Evolutionary conservation across 352 stramenopile genomes (phyloP), one percentile per base, ranked within the genome.

Genomic region (Phytophthora litchii): DNA sequence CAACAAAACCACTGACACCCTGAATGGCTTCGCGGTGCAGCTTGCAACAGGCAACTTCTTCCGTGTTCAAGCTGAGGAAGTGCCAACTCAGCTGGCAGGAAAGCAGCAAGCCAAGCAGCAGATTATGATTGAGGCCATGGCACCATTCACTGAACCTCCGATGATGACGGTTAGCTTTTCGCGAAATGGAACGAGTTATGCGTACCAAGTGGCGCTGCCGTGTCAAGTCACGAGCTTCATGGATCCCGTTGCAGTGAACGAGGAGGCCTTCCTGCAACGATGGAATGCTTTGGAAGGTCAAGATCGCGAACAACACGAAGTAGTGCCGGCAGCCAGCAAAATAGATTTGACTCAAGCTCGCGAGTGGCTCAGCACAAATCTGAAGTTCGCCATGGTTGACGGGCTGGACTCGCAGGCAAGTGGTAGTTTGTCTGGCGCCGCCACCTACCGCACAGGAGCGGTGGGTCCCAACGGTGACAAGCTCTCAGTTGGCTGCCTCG

Each of bases 31-130:
- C 70, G 84, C 83, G 9, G 76, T 93, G 8, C 74, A 81, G 57
- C 64, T 98, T 3, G 74, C 79, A 9, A 54, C 75, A 3, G 51
- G 69, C 9, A 54, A 62, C 2, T 64, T 56, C 14, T 83, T 95
- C 55, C 79, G 81, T 38, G 64, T 87, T 49, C 80, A 94, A 58
- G 50, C 64, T 7, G 88, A 97, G 41, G 79, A 91, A 3, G 46
- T 93, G 46, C 80, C 86, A 2, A 78, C 73, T 27, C 80, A 77
- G 9, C 72, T 99, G 29, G 76, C 79, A 7, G 73, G 85, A 27
- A 90, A 96, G 73, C 94, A 97, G 29, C 94, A 98, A 69, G 82
- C 86, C 46, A 97, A 97, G 62, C 74, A 97, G 60, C 76, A 97
- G 66, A 80, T 99, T 48, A 77, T 97, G 64, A 85, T 97, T 17